phyloP scores from a whole-genome alignment of 129 eudicot species.

The Mikania micrantha region DNA sequence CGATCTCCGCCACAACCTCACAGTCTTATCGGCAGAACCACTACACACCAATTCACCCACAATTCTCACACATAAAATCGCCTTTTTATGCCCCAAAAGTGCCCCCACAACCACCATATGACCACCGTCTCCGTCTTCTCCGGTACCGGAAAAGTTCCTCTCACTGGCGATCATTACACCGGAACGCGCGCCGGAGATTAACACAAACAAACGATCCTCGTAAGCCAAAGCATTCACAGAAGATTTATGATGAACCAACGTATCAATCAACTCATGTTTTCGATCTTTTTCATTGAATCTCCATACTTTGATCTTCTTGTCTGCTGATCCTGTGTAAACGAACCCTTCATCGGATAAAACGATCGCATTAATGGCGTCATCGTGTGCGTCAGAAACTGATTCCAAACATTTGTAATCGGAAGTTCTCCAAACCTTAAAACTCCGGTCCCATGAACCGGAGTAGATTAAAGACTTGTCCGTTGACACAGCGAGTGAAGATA shows the following conservation, averaged over 20 bases:
- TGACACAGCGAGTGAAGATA: conserved; percentile 55
- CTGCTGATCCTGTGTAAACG: conserved; percentile 73
- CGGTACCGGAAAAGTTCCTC: conserved; percentile 20
- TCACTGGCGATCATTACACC: conserved; percentile 68
- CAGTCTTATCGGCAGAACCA: conserved; percentile 85
- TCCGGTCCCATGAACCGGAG: conserved; percentile 87
- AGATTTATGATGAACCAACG: conserved; percentile 55
- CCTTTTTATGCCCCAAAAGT: conserved; percentile 66
- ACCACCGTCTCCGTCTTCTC: conserved; percentile 16
- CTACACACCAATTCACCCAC: conserved; percentile 62
- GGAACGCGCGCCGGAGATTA: conserved; percentile 82
- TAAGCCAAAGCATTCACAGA: conserved; percentile 71
- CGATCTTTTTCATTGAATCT: conserved; percentile 12
- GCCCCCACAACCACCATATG: conserved; percentile 62
- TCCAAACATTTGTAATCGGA: conserved; percentile 69
- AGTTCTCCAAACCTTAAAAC: conserved; percentile 63
- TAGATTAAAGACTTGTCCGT: conserved; percentile 46
- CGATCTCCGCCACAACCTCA: conserved; percentile 75
- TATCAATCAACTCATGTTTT: conserved; percentile 30
- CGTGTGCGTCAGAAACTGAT: conserved; percentile 66
- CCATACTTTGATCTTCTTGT: conserved; percentile 70
- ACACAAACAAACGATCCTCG: conserved; percentile 34
- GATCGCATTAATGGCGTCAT: conserved; percentile 75
- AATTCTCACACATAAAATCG: conserved; percentile 63
- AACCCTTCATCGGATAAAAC: conserved; percentile 37